Evolutionary conservation across 345 rosid species (phyloP), one percentile per base, ranked within the genome.

Genomic region (Cardamine resedifolia): DNA sequence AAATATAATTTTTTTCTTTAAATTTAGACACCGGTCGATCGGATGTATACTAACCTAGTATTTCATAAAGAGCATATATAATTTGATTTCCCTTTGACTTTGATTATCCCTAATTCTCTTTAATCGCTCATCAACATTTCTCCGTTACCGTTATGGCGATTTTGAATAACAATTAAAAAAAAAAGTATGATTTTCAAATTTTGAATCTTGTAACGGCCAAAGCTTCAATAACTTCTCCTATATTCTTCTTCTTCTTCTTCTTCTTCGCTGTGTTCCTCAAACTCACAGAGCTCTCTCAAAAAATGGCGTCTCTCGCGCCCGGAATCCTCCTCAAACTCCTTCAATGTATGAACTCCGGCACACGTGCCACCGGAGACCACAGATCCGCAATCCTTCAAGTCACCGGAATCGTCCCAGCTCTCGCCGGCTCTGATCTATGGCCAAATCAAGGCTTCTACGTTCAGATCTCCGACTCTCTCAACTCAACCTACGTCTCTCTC

Each of bases 401-500:
- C 70, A 82, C 88, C 57, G 96, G 96, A 64, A 95, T 95, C 2
- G 96, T 95, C 16, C 99, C 99, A 0, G 96, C 96, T 33, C 93
- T 89, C 10, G 87, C 99, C 18, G 97, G 89, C 14, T 85, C 97
- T 60, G 96, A 91, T 69, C 91, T 95, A 77, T 87, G 88, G 87
- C 91, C 99, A 1, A 95, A 91, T 78, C 96, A 88, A 66, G 97
- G 97, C 50, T 95, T 91, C 85, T 89, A 84, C 78, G 95, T 95
- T n/a, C 95, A 95, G 73, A 91, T 95, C 78, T 95, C 96, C 15
- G 99, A 95, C 68, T 91, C 99, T 51, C 90, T 91, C 69, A 90
- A 95, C 81, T 91, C 99, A 66, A 89, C 97, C 60, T 95, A 95
- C 63, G 88, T 95, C 67, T 95, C 96, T 75, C 96, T 95, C 83